Conservation (phyloP, 176 grass and related monocot genomes). For the Guadua angustifolia region DNA sequence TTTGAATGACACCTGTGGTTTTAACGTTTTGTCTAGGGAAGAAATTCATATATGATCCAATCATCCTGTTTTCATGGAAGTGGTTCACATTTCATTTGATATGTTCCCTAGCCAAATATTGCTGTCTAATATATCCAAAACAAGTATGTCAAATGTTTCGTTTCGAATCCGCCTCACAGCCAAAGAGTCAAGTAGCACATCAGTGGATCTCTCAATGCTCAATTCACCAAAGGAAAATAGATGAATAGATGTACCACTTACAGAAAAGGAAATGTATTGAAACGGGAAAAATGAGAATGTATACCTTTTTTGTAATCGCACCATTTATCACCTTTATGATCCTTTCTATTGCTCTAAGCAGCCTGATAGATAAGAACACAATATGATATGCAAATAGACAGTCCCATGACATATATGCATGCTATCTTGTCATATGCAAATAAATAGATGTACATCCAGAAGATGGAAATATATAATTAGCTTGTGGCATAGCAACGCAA, state of each 20-base stretch:
- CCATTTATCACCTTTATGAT: slow-evolving; percentile 1
- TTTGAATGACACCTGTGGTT: no score
- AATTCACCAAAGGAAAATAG: neutral
- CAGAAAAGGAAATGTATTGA: neutral
- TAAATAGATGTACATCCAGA: neutral
- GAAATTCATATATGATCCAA: neutral
- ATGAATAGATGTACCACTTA: neutral
- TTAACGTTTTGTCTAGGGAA: no score
- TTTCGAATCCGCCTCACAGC: neutral
- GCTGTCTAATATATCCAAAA: neutral
- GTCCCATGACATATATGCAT: neutral
- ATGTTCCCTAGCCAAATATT: neutral
- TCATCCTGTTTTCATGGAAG: neutral
- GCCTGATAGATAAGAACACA: slow-evolving; percentile 37
- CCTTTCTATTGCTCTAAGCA: slow-evolving; percentile 38
- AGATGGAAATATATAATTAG: neutral
- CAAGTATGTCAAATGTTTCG: neutral
- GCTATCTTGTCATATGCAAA: neutral
- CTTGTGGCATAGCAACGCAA: neutral
- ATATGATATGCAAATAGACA: neutral
- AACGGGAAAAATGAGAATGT: neutral
- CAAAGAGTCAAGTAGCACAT: neutral
- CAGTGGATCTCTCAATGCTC: neutral
- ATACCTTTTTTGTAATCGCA: slow-evolving; percentile 34
- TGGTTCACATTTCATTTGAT: neutral